Conservation (phyloP, 2,329 filamentous ascomycete genomes). For the Penicillium vulpinum region DNA sequence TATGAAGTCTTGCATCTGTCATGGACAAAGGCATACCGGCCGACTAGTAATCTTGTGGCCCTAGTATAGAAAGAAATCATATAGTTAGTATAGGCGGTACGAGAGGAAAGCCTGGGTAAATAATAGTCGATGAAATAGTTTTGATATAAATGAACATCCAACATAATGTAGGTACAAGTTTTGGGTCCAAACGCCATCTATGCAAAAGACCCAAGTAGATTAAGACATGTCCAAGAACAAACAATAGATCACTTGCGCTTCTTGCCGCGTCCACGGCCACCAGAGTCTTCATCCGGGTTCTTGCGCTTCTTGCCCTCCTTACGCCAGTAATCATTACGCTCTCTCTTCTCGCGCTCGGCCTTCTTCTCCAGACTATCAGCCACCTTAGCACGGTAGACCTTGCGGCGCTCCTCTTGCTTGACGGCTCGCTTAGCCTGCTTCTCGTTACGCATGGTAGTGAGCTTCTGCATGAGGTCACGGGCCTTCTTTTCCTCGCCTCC, state of each 20-base stretch:
- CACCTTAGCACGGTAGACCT: conserved; percentile 78
- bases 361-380: conserved; percentile 82
- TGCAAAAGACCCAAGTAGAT: conserved; percentile 20
- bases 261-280: conserved; percentile 50
- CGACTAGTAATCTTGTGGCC: no score
- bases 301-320: conserved; percentile 81
- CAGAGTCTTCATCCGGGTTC: conserved; percentile 54
- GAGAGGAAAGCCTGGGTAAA: background rate
- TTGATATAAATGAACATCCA: conserved; percentile 6
- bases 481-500: conserved; percentile 86
- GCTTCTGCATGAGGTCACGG: conserved; percentile 85
- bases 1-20: no score
- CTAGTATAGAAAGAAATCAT: background rate
- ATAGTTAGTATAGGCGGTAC: background rate
- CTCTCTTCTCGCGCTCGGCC: conserved; percentile 80
- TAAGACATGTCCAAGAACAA: conserved; percentile 18
- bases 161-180: conserved; percentile 14
- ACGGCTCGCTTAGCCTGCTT: conserved; percentile 77
- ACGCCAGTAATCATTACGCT: conserved; percentile 90
- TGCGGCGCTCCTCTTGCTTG: conserved; percentile 85
- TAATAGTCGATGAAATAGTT: background rate
- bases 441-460: conserved; percentile 86
- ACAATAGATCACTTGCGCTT: conserved; percentile 40
- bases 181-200: conserved; percentile 28
- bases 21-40: no score